These are phyloP conservation scores for Chrysophaeum taylorii DNA, from an alignment of 352 stramenopile species.

Conservation along the genomic window DNA sequence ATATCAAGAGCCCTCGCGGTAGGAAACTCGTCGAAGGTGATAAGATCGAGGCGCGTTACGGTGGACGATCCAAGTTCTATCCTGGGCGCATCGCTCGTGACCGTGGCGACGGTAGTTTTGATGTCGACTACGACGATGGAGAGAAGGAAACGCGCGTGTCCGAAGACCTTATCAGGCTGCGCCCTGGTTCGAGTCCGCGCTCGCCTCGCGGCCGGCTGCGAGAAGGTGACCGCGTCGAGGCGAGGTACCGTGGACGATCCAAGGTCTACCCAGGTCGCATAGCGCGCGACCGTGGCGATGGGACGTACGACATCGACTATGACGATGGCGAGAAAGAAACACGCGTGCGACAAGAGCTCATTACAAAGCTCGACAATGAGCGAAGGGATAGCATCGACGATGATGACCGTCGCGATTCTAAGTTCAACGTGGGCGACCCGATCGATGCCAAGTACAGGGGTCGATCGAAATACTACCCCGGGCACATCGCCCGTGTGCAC, in stretches of 20 bases:
- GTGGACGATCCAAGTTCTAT: slow-evolving; percentile 45
- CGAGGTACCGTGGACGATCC: slow-evolving; percentile 16
- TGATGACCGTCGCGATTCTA: no score
- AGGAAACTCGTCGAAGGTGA: slow-evolving; percentile 5
- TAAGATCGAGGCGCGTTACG: slow-evolving; percentile 24
- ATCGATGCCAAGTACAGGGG: slow-evolving; percentile 26
- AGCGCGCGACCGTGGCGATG: no score
- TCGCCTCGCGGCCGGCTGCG: not conserved
- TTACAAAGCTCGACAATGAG: not conserved
- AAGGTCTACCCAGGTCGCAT: slow-evolving; percentile 39
- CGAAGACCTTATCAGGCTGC: slow-evolving; percentile 19
- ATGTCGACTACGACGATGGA: slow-evolving; percentile 49
- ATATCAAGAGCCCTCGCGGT: not conserved
- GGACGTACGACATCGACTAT: no score
- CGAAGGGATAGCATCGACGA: no score
- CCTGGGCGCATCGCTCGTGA: slow-evolving; percentile 44
- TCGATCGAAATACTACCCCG: slow-evolving; percentile 34
- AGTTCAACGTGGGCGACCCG: slow-evolving; percentile 18
- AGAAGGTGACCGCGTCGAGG: slow-evolving; percentile 23
- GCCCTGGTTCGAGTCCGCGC: not conserved
- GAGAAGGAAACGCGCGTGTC: slow-evolving; percentile 28
- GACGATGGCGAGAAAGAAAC: no score
- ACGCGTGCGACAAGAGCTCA: no score
- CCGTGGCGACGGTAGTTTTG: slow-evolving; percentile 45
- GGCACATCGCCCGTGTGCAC: slow-evolving; percentile 35